Evolutionary conservation across 768 basidiomycete genomes (phyloP).

Genomic region (Phylloporus sp.): DNA sequence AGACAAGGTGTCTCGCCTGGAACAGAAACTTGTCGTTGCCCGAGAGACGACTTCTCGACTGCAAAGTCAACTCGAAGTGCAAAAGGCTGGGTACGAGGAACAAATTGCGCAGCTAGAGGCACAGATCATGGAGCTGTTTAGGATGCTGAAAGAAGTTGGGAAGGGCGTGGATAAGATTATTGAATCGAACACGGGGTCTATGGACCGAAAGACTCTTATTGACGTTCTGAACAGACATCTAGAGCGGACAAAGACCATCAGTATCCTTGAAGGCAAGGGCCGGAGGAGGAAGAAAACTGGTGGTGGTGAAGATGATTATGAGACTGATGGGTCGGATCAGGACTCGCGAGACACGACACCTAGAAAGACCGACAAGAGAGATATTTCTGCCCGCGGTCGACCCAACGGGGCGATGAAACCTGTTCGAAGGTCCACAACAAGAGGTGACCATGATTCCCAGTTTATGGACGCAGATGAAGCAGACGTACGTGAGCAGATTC

Average conservation of each 20-base stretch:
- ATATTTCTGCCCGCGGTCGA: conserved; percentile 31
- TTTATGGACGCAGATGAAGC: conserved; percentile 89
- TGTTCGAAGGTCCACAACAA: conserved; percentile 37
- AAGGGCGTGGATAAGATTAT: conserved; percentile 72
- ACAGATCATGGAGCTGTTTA: conserved; percentile 90
- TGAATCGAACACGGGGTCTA: conserved; percentile 50
- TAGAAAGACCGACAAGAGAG: conserved; percentile 46
- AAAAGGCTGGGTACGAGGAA: conserved; percentile 78
- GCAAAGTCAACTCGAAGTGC: conserved; percentile 70
- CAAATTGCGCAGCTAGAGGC: conserved; percentile 83
- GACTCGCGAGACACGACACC: conserved; percentile 56
- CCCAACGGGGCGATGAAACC: conserved; percentile 23
- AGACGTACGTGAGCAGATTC: conserved; percentile 80
- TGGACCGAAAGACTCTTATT: conserved; percentile 81
- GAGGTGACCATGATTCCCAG: conserved; percentile 63
- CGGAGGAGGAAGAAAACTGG: conserved; percentile 23
- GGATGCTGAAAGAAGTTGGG: conserved; percentile 85
- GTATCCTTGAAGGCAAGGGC: conserved; percentile 74
- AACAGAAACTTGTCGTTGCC: conserved; percentile 74
- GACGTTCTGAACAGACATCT: conserved; percentile 75
- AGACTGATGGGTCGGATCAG: conserved; percentile 37
- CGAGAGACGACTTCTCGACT: conserved; percentile 73
- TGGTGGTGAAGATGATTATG: conserved; percentile 32
- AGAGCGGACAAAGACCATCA: conserved; percentile 79
- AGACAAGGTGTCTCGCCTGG: conserved; percentile 57